Evolutionary conservation across 371 early-diverging fungal species (phyloP), one percentile per base, ranked within the genome.

Genomic region (Dentiscutata heterogama): DNA sequence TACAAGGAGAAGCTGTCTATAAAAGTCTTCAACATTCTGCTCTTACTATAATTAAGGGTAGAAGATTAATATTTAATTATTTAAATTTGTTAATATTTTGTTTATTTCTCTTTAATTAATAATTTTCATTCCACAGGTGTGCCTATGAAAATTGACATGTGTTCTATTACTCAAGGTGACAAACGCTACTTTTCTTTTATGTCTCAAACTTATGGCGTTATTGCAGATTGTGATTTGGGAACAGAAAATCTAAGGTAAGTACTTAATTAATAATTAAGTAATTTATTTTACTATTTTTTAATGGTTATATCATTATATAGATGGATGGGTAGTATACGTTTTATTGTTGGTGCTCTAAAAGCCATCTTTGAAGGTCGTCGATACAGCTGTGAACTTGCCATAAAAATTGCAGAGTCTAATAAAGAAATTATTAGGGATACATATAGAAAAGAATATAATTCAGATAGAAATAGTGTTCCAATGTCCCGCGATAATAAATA

Each of bases 261-360:
- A 51, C 27, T 46, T n/a, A 46, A 5, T 60, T 71, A 14, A 22
- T 20, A 68, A 3, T 39, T 72, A 58, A 56, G 27, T 35, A 18
- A 7, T 51, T 22, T 25, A 8, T 60, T 22, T 20, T 25, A n/a
- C n/a, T 64, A 39, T 54, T 35, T 27, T 50, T 65, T 11, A 74
- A 46, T n/a, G 10, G 11, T 60, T 50, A n/a, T 56, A 39, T 65
- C 13, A 61, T 53, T 46, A 46, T 46, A 46, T 25, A 76, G 85
- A 63, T 93, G 91, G 91, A 91, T 93, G 92, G 92, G 92, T 16
- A 91, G 90, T 82, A 84, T 89, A 0, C 88, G 93, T n/a, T 86
- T 89, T 1, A 82, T 88, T 0, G 61, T 90, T 8, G 89, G 91
- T 4, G 82, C 89, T 18, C 31, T 93, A 53, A 86, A 92, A 68